Conservation (phyloP, 805 yeast genomes). For the Groenewaldozyma salmanticensis region DNA sequence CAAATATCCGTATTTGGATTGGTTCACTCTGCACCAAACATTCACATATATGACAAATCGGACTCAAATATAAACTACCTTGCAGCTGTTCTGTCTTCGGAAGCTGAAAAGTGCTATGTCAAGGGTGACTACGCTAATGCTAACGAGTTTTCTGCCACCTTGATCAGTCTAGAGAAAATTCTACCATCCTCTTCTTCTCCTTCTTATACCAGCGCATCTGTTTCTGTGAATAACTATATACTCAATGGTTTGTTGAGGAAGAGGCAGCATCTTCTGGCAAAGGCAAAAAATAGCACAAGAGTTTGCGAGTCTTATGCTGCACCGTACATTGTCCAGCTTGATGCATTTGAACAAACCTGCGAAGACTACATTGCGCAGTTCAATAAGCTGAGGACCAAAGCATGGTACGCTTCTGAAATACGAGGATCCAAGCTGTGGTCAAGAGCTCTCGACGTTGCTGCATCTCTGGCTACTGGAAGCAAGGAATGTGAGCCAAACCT, state of each 20-base stretch:
- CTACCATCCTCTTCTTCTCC: conserved; percentile 9
- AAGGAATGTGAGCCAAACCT: too few relatives aligned
- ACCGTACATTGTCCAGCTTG: conserved; percentile 11
- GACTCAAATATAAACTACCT: conserved; percentile 5
- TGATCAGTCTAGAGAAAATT: conserved; percentile 11
- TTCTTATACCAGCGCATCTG: conserved; percentile 7
- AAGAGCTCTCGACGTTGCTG: conserved; percentile 20
- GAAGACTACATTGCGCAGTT: conserved; percentile 7
- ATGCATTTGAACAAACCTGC: conserved; percentile 6
- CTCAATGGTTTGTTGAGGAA: conserved; percentile 9
- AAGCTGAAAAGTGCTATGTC: conserved; percentile 9
- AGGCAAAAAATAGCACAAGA: conserved; percentile 6
- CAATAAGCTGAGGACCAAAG: conserved; percentile 16
- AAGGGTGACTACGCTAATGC: conserved; percentile 13
- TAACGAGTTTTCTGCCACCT: conserved; percentile 13
- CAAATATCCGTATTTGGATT: conserved; percentile 3
- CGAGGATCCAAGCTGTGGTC: conserved; percentile 16
- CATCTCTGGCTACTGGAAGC: conserved; percentile 8
- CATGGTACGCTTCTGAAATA: conserved; percentile 21
- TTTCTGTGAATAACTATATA: conserved; percentile 10
- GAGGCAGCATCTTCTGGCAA: conserved; percentile 5
- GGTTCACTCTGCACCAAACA: conserved; percentile 3
- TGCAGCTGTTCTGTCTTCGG: conserved; percentile 9
- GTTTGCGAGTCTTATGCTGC: conserved; percentile 6
- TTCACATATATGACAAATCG: conserved; percentile 1